Percentiles rank a stretch among this genome's conserved stretches.
phyloP scores from a whole-genome alignment of 306 rosid species.

The Malus orientalis region DNA sequence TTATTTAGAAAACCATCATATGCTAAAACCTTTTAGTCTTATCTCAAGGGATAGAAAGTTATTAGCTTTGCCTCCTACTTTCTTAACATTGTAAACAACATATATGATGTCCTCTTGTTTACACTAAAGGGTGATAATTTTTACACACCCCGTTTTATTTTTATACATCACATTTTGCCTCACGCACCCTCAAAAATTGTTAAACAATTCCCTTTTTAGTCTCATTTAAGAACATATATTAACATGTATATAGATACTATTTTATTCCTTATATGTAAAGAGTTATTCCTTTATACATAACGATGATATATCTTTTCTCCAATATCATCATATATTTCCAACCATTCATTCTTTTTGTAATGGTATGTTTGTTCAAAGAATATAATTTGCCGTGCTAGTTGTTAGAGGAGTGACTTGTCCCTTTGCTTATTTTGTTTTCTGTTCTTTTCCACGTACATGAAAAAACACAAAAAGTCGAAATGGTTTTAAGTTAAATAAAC shows the following conservation, averaged over 20 bases:
- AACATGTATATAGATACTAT: too few species aligned
- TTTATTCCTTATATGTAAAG: too few species aligned
- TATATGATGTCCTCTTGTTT: neutral
- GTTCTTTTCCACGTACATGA: neutral
- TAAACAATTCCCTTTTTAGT: neutral
- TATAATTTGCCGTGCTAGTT: neutral
- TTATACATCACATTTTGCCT: neutral
- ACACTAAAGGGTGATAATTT: too few species aligned
- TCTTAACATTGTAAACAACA: neutral
- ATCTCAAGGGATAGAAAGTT: neutral
- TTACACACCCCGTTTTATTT: too few species aligned
- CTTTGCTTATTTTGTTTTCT: neutral
- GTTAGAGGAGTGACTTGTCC: neutral
- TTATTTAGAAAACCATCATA: neutral
- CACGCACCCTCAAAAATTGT: neutral
- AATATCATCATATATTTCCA: too few species aligned
- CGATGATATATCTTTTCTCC: too few species aligned
- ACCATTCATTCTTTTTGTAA: too few species aligned
- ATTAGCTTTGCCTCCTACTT: neutral
- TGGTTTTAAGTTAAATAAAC: too few species aligned
- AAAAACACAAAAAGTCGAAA: neutral
- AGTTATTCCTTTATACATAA: too few species aligned
- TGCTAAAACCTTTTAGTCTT: neutral
- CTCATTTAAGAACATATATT: too few species aligned
- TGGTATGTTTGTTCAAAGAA: too few species aligned